Base-by-base conservation (phyloP, 306 rosid species). In the Echinosophora koreensis region DNA sequence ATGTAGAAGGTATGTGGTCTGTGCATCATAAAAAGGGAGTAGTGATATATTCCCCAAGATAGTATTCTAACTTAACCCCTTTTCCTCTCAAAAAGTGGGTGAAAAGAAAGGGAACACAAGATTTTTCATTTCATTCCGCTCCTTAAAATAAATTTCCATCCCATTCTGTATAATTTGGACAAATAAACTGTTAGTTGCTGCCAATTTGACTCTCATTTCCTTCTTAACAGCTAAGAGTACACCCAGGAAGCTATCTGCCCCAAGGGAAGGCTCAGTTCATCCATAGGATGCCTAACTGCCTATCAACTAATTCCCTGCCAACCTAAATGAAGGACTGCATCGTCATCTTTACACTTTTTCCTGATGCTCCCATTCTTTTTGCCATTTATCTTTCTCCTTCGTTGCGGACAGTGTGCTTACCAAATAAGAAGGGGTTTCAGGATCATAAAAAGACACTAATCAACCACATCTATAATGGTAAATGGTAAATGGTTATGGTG, bases 111-210 rank as follows among this genome's bases (percentile, higher is more conserved):
- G 60, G 12, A 27, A 46, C 38, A 34, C 16, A 54, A 1, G 42
- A 73, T 46, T 54, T 52, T 30, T 38, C 41, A 72, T 42, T 15
- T n/a, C 55, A 50, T 41, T 54, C 35, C 22, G 15, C 66, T 59
- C 32, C 18, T 62, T 76, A 51, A 52, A 76, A 81, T 59, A 30
- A 62, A 62, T 76, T 42, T 67, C 17, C 49, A 39, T 81, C 70
- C 59, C 68, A 61, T 52, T 32, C 16, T n/a, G 38, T 37, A 52
- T 54, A 27, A 39, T 47, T 57, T 22, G 51, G 77, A 56, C 14
- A 16, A 50, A 69, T 12, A 76, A 58, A 41, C 46, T 5, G 5
- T 59, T 55, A 58, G 50, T 38, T 42, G 18, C 55, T 17, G n/a
- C 51, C 71, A 44, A 65, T 76, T 60, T 17, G 83, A 78, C 62